phyloP scores from a whole-genome alignment of 352 stramenopile genomes.

The Phytophthora pistaciae region DNA sequence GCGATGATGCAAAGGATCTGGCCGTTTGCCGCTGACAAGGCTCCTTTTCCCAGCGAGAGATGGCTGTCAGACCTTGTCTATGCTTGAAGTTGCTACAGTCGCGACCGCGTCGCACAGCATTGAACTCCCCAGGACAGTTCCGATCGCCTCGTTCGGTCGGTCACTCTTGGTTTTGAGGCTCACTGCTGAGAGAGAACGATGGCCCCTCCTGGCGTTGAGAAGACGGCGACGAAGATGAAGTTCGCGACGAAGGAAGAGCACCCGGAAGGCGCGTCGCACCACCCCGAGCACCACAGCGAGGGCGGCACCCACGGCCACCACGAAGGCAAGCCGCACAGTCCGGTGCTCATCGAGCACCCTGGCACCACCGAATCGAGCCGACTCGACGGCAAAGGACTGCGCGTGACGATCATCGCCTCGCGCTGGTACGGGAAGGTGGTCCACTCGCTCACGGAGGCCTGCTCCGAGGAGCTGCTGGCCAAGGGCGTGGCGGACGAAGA shows the following conservation, averaged over 20 bases:
- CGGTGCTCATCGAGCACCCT: conserved; percentile 49
- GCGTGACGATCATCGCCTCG: conserved; percentile 65
- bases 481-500: conserved; percentile 61
- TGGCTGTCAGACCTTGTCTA: not conserved
- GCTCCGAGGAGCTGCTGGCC: conserved; percentile 61
- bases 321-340: conserved; percentile 34
- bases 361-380: conserved; percentile 36
- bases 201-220: conserved; percentile 19
- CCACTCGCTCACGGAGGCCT: conserved; percentile 53
- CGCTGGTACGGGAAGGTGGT: conserved; percentile 72
- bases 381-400: conserved; percentile 45
- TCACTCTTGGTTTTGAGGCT: conserved; percentile 16
- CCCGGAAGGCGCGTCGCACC: conserved; percentile 5
- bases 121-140: not conserved
- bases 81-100: conserved; percentile 10
- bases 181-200: conserved; percentile 17
- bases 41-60: conserved; percentile 8
- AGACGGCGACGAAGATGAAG: conserved; percentile 27
- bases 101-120: conserved; percentile 2
- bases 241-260: conserved; percentile 15
- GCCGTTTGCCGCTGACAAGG: not conserved
- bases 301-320: conserved; percentile 8
- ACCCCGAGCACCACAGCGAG: conserved; percentile 8
- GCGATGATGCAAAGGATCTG: conserved; percentile 6
- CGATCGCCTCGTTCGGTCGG: not conserved